Evolutionary conservation across 257 asterid species (phyloP).

Genomic region (Agastache rugosa): DNA sequence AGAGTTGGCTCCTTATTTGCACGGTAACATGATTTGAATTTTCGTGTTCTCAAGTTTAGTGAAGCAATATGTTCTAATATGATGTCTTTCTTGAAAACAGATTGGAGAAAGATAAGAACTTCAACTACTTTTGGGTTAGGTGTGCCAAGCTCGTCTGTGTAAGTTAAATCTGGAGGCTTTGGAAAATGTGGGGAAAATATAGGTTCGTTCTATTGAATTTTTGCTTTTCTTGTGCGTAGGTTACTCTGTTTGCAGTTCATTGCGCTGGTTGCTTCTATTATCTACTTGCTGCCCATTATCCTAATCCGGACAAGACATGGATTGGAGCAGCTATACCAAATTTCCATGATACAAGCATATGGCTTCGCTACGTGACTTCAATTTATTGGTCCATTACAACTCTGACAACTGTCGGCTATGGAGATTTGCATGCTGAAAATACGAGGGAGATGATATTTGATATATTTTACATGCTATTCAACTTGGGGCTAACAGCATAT

Average conservation of each 20-base stretch:
- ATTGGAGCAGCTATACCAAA: constrained; percentile 72
- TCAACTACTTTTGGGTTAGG: constrained; percentile 92
- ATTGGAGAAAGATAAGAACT: constrained; percentile 86
- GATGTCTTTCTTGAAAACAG: constrained; percentile 46
- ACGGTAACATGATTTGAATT: constrained; percentile 48
- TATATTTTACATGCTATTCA: constrained; percentile 90
- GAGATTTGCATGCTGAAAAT: constrained; percentile 91
- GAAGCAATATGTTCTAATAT: background rate
- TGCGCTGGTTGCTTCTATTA: constrained; percentile 95
- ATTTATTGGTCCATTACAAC: constrained; percentile 96
- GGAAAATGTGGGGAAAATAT: background rate
- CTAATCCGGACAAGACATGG: constrained; percentile 71
- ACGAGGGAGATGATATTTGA: constrained; percentile 84
- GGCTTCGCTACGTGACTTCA: constrained; percentile 85
- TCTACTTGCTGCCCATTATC: constrained; percentile 78
- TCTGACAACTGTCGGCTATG: constrained; percentile 93
- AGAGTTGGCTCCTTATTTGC: constrained; percentile 87
- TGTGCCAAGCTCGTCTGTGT: constrained; percentile 87
- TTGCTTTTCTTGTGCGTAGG: constrained; percentile 49
- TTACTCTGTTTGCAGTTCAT: constrained; percentile 92
- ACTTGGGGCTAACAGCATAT: constrained; percentile 88
- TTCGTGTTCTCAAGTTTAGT: background rate
- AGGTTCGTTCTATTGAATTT: background rate
- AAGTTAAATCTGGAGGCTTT: constrained; percentile 43
- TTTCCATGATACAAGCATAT: constrained; percentile 64